Evolutionary conservation across 345 rosid genomes (phyloP).

Genomic region (Crucihimalaya himalaica): DNA sequence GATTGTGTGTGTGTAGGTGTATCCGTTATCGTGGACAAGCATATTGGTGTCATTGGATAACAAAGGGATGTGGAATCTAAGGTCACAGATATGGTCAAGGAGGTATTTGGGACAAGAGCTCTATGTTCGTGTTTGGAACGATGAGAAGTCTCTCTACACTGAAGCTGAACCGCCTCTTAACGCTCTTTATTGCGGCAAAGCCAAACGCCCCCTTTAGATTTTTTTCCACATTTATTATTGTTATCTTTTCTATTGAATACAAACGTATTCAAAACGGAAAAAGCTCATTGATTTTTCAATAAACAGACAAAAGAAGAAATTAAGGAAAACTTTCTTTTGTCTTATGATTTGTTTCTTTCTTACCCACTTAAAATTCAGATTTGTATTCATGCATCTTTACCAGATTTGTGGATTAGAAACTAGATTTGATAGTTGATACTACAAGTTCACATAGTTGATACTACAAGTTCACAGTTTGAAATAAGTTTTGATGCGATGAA

Average conservation of each 20-base stretch:
- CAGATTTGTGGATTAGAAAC: background rate
- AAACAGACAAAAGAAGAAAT: slow-evolving; percentile 20
- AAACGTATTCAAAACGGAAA: slow-evolving; percentile 15
- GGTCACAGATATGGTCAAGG: slow-evolving; percentile 72
- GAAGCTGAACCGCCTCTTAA: slow-evolving; percentile 46
- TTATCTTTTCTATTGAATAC: slow-evolving; percentile 5
- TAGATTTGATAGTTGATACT: no score
- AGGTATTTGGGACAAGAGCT: slow-evolving; percentile 76
- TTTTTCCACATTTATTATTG: background rate
- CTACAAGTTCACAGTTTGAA: background rate
- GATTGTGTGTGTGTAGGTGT: slow-evolving; percentile 51
- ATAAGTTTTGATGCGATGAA: background rate
- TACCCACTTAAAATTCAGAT: background rate
- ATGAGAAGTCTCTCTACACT: slow-evolving; percentile 47
- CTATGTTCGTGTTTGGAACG: slow-evolving; percentile 71
- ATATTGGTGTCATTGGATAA: slow-evolving; percentile 76
- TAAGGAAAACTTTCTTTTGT: background rate
- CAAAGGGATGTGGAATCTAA: slow-evolving; percentile 93
- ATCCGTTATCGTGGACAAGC: slow-evolving; percentile 71
- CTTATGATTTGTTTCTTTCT: background rate
- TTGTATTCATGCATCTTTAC: slow-evolving; percentile 11
- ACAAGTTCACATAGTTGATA: no score
- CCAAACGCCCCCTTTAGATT: slow-evolving; percentile 30
- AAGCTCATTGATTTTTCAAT: slow-evolving; percentile 17
- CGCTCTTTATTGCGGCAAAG: slow-evolving; percentile 49